Evolutionary conservation across 176 grass and related monocot genomes (phyloP).

Genomic region (Puccinellia tenuiflora): DNA sequence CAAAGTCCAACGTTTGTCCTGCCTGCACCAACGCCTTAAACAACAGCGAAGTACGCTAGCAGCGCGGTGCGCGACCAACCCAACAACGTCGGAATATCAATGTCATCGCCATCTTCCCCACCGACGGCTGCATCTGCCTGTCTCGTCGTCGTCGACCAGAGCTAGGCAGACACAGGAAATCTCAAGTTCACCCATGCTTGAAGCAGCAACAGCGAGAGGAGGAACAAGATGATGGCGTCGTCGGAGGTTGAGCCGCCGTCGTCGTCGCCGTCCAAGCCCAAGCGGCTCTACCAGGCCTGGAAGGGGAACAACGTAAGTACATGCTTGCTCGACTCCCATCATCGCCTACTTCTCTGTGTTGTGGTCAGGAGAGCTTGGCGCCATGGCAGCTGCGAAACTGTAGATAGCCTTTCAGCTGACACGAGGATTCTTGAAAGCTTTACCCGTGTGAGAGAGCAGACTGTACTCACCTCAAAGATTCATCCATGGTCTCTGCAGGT

Average conservation of each 20-base stretch:
- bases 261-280: neutral
- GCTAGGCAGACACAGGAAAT: neutral
- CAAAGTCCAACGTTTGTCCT: neutral
- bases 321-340: neutral
- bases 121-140: neutral
- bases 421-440: neutral
- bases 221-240: constrained; percentile 4
- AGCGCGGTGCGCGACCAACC: neutral
- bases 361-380: neutral
- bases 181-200: neutral
- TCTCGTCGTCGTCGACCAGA: neutral
- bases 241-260: neutral
- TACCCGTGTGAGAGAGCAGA: neutral
- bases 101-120: neutral
- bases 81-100: neutral
- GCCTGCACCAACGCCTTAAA: neutral
- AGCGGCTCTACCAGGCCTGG: constrained; percentile 54
- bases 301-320: constrained; percentile 57
- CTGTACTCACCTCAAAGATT: neutral
- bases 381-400: neutral
- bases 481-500: constrained; percentile 30
- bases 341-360: neutral
- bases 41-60: neutral
- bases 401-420: neutral
- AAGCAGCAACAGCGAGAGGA: neutral